Conservation (phyloP, 2,329 filamentous ascomycete genomes). For the Arthroderma sp. region DNA sequence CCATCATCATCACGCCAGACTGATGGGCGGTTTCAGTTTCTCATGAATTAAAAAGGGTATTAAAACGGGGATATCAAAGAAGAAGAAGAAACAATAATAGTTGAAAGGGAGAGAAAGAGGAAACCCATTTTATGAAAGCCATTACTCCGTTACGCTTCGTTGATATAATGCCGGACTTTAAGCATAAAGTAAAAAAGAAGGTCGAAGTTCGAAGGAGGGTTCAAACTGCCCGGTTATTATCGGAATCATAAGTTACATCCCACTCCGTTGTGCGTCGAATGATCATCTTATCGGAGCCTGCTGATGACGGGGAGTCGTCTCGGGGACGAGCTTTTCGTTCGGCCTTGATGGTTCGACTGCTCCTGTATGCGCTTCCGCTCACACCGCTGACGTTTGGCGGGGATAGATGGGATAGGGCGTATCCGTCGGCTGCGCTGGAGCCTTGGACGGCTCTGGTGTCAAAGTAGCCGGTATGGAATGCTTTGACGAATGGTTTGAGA, state of each 20-base stretch:
- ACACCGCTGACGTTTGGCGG: not conserved
- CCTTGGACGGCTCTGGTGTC: conserved; percentile 3
- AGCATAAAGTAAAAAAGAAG: too few species aligned
- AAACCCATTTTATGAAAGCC: not conserved
- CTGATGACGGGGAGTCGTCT: conserved; percentile 5
- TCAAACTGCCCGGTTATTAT: not conserved
- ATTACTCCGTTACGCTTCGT: not conserved
- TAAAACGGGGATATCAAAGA: not conserved
- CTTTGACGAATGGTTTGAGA: conserved; percentile 11
- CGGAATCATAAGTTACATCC: conserved; percentile 8
- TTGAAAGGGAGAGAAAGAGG: not conserved
- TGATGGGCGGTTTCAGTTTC: too few species aligned
- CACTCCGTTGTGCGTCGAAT: conserved; percentile 10
- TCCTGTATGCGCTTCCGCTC: not conserved
- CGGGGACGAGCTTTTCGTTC: not conserved
- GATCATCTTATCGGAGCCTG: conserved; percentile 9
- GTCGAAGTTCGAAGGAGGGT: too few species aligned
- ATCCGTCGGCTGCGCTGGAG: conserved; percentile 3
- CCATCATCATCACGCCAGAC: too few species aligned
- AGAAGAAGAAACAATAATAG: not conserved
- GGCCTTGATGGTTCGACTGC: not conserved
- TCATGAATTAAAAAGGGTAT: not conserved
- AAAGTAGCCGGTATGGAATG: conserved; percentile 11
- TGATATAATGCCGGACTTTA: too few species aligned
- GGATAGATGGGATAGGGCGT: conserved; percentile 7